Base-by-base conservation (phyloP, 805 yeast species). In the Danielozyma ontarioensis region DNA sequence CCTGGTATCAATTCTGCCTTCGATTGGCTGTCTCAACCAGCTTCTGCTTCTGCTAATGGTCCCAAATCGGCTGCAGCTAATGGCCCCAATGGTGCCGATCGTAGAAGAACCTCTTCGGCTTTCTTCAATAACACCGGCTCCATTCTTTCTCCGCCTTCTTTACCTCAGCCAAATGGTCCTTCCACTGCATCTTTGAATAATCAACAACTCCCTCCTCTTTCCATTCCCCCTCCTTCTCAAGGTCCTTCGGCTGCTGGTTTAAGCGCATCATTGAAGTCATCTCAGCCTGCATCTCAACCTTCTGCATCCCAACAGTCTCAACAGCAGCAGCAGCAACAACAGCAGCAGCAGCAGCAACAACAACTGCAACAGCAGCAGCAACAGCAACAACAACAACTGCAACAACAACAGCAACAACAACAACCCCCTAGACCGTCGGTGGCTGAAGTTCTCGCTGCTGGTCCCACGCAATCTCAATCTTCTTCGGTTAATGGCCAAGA, bases 31-130 rank as follows among this genome's bases (percentile, higher is more conserved):
- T 22, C 43, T 13, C 37, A 37, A 13, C 27, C 34, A 13, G 22
- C 26, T 7, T 14, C 13, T 12, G 21, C 27, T 5, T 16, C 39
- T 10, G 35, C 29, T 21, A 24, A 30, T 18, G 35, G 37, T 12
- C 28, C 38, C n/a, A 37, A 31, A 10, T 27, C 37, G 10, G 17
- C 41, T n/a, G 16, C 17, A 18, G 27, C 28, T 14, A 28, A 26
- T 25, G 29, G 24, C 13, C 29, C 24, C 27, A 14, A 18, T 2
- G 25, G 23, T 28, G 16, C 32, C 8, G 63, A 70, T 40, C 65
- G 76, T 46, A 64, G 78, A 59, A 65, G 80, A 62, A 70, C 74
- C 29, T 63, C 73, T 8, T 70, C 78, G 22, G 71, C 72, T 12
- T 74, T 75, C 48, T 75, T 74, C 59, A 68, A 57, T 35, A 56